phyloP scores from a whole-genome alignment of 2,329 filamentous ascomycete species.

The Colletotrichum theobromicola region DNA sequence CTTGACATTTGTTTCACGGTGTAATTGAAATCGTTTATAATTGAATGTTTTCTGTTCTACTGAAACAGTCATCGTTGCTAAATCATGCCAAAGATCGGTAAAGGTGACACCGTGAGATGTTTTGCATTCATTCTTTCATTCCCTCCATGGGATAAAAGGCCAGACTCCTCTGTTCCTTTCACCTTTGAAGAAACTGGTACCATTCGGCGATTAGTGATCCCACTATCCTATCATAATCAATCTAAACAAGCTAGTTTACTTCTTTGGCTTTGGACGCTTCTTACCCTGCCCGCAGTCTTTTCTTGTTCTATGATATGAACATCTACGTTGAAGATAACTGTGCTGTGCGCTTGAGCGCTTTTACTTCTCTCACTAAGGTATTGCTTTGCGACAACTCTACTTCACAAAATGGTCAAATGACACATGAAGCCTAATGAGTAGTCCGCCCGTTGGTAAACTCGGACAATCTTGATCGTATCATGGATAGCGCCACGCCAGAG shows the following conservation, averaged over 20 bases:
- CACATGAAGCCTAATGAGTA: background rate
- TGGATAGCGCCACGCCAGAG: background rate
- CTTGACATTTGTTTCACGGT: background rate
- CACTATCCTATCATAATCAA: too few relatives aligned
- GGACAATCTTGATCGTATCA: background rate
- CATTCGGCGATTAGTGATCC: too few relatives aligned
- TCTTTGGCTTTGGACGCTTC: too few relatives aligned
- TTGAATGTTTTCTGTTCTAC: too few relatives aligned
- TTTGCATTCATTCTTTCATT: background rate
- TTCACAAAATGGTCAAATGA: background rate
- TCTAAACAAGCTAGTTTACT: too few relatives aligned
- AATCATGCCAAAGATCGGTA: background rate
- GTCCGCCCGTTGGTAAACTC: background rate
- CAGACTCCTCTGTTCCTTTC: rapidly evolving
- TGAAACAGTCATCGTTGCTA: too few relatives aligned
- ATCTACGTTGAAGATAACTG: too few relatives aligned
- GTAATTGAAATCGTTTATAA: background rate
- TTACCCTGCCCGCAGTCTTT: too few relatives aligned
- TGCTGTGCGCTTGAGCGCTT: too few relatives aligned
- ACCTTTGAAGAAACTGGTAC: too few relatives aligned
- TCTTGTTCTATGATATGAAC: too few relatives aligned
- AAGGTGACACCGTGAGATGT: background rate
- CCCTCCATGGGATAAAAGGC: rapidly evolving
- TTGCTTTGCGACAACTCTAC: background rate
- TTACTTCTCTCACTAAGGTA: background rate